These are phyloP conservation scores for Arachis hypogaea DNA, from an alignment of 306 rosid species.

Conservation along the genomic window DNA sequence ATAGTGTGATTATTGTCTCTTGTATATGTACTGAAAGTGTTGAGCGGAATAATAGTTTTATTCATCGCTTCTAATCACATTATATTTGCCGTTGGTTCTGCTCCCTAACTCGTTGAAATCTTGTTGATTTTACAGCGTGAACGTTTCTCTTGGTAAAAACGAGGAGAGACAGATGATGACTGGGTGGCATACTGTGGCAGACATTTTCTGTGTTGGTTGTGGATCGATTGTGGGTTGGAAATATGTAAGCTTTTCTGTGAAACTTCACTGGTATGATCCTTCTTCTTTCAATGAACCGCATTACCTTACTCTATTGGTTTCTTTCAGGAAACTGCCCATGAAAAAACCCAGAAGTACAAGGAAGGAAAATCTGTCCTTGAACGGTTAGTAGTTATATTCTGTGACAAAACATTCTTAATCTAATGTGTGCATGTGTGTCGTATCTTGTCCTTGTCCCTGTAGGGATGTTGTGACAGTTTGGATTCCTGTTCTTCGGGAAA, in stretches of 20 bases:
- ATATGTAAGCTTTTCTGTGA: slow-evolving; percentile 73
- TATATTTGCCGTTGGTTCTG: slow-evolving; percentile 26
- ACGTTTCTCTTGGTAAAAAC: slow-evolving; percentile 65
- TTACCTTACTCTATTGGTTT: slow-evolving; percentile 49
- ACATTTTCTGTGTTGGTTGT: slow-evolving; percentile 96
- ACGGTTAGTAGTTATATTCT: slow-evolving; percentile 62
- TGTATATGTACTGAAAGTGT: neutral
- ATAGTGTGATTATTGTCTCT: slow-evolving; percentile 2
- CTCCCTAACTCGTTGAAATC: slow-evolving; percentile 25
- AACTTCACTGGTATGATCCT: slow-evolving; percentile 34
- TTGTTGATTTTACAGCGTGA: slow-evolving; percentile 62
- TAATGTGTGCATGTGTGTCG: slow-evolving; percentile 15
- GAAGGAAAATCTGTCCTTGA: slow-evolving; percentile 79
- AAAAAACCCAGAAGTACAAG: slow-evolving; percentile 72
- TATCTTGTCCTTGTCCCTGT: no score
- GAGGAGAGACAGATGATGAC: slow-evolving; percentile 87
- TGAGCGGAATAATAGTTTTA: slow-evolving; percentile 10
- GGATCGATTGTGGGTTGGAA: slow-evolving; percentile 98
- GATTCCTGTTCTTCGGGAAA: no score
- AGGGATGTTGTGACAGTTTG: no score
- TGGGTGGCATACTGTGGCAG: slow-evolving; percentile 92
- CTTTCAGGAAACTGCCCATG: slow-evolving; percentile 72
- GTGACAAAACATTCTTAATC: slow-evolving; percentile 39
- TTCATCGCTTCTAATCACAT: neutral
- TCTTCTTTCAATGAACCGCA: slow-evolving; percentile 21